Evolutionary conservation across 768 basidiomycete genomes (phyloP), one percentile per base, ranked within the genome.

Genomic region (Nevesoporus exiguus): DNA sequence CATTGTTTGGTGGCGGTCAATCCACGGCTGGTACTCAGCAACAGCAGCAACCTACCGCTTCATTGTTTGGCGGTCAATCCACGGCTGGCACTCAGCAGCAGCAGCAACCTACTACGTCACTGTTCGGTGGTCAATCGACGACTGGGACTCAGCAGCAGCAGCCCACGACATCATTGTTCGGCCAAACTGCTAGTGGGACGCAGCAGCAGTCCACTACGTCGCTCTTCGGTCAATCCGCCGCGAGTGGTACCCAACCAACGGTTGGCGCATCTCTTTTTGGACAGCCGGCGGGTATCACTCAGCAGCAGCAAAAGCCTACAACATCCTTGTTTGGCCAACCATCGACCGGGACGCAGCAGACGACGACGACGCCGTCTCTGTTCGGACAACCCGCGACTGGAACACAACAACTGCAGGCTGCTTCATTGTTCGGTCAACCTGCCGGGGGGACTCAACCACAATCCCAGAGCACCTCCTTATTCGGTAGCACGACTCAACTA

Each of bases 391-490:
- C 73, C 1, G 52, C 69, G 7, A 34, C 61, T 27, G 64, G 61
- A 27, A 74, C 55, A 19, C 76, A 76, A 40, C 73, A 71, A 22
- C 72, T 71, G n/a, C 71, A 70, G 52, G 49, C 62, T 17, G 52
- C 62, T 0, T 62, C 73, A 7, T 44, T 77, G 19, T 77, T 80
- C 52, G 75, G 77, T 8, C 72, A 75, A 40, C 60, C 69, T 30
- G 58, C 58, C 45, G 61, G 56, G n/a, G 57, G 37, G 1, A 46
- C 51, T 24, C 55, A 57, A 27, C 66, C 65, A 29, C 69, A 63
- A 27, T 54, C 64, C 11, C 68, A 65, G 31, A 48, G 39, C 19
- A 57, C 73, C 8, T 49, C 67, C 4, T 22, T 72, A 7, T 76
- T 76, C 10, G 64, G 66, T n/a, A 48, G 49, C 24, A 50, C 55